Percentiles rank a stretch among this genome's conserved stretches.
Conservation (phyloP, 2,329 filamentous ascomycete genomes). For the Tolypocladium ovalisporum region DNA sequence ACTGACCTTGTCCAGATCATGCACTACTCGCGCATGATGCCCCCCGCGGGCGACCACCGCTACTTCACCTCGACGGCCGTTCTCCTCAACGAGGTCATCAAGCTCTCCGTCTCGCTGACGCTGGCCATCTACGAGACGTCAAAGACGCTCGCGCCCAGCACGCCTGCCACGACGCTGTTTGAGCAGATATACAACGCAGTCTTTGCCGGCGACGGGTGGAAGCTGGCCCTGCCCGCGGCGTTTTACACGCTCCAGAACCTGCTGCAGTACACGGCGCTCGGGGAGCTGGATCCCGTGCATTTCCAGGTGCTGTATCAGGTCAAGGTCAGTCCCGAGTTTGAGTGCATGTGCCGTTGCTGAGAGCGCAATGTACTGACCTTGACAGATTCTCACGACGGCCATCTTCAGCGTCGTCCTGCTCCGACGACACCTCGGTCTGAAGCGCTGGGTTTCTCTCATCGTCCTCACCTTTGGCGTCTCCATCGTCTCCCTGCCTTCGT, state of each 20-base stretch:
- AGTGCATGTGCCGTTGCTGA: background rate
- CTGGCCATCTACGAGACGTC: slow-evolving; percentile 85
- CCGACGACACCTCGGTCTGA: slow-evolving; percentile 54
- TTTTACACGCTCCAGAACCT: slow-evolving; percentile 89
- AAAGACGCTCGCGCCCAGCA: slow-evolving; percentile 62
- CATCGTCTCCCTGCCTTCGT: slow-evolving; percentile 69
- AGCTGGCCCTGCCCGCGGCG: slow-evolving; percentile 76
- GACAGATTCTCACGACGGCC: slow-evolving; percentile 71
- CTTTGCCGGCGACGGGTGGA: slow-evolving; percentile 89
- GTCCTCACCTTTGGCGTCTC: slow-evolving; percentile 73
- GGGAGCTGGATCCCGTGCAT: slow-evolving; percentile 82
- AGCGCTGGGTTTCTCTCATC: slow-evolving; percentile 72
- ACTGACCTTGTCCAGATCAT: slow-evolving; percentile 49
- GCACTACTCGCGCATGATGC: slow-evolving; percentile 93
- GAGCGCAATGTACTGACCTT: background rate
- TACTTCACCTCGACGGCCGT: slow-evolving; percentile 93
- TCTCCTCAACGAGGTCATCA: slow-evolving; percentile 85
- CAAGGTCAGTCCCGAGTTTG: slow-evolving; percentile 43
- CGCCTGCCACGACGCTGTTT: slow-evolving; percentile 70
- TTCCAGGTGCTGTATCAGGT: slow-evolving; percentile 92
- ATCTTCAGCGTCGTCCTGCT: slow-evolving; percentile 76
- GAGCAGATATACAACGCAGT: slow-evolving; percentile 69
- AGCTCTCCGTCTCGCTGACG: slow-evolving; percentile 75
- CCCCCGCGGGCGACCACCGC: slow-evolving; percentile 68
- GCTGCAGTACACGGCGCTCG: slow-evolving; percentile 85